Evolutionary conservation across 306 rosid genomes (phyloP).

Genomic region (Pyrus betulifolia): DNA sequence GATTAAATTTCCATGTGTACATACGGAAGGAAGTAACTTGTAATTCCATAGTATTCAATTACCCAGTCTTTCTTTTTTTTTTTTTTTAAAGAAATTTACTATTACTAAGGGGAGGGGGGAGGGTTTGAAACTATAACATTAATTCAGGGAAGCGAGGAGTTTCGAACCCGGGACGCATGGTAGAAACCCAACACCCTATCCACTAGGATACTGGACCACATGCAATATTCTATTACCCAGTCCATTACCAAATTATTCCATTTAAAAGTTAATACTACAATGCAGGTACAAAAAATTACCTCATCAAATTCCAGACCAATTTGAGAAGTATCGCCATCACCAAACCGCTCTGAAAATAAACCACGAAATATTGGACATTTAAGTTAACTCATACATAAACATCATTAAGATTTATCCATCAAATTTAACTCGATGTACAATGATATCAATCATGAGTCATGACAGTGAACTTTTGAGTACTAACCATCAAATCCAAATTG

Average conservation of each 20-base stretch:
- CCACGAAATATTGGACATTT: conserved; percentile 17
- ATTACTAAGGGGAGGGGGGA: too few species aligned
- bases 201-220: background rate
- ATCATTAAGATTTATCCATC: background rate
- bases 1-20: too few species aligned
- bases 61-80: background rate
- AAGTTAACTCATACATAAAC: background rate
- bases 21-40: background rate
- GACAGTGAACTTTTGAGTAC: conserved; percentile 19
- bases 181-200: too few species aligned
- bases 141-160: too few species aligned
- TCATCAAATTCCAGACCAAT: conserved; percentile 96
- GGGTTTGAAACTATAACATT: too few species aligned
- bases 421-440: background rate
- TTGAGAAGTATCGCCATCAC: conserved; percentile 98
- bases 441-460: background rate
- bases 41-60: background rate
- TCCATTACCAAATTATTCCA: background rate
- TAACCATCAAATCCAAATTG: conserved; percentile 99
- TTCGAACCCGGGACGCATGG: too few species aligned
- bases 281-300: conserved; percentile 39
- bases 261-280: background rate
- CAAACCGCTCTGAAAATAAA: conserved; percentile 76
- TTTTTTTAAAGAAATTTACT: too few species aligned
- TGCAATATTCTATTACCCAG: background rate